Evolutionary conservation across 768 basidiomycete species (phyloP), one percentile per base, ranked within the genome.

Genomic region (Macrolepiota dolichaula): DNA sequence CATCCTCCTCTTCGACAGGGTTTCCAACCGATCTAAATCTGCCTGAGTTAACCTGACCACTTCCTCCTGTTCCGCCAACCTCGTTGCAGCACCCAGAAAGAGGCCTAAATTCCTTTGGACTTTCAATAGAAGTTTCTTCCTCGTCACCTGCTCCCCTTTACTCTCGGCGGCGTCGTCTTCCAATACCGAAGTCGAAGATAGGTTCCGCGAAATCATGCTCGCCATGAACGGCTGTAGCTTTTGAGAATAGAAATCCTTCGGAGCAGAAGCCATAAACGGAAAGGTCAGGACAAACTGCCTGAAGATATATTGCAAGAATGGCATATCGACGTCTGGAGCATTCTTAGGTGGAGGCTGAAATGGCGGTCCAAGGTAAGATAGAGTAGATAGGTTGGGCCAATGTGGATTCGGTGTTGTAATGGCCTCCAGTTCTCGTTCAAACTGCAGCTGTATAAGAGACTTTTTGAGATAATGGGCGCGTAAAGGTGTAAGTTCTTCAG

Each of bases 381-480:
- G 81, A 0, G 93, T 80, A 22, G 88, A 89, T 57, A 74, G 70
- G 67, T 72, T 72, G 22, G 71, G 67, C 44, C 71, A 70, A 38
- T 37, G 59, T 19, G 59, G 59, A 47, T 67, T 69, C 51, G 65
- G 63, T 0, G 82, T 76, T 4, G 81, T 77, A 10, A 85, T 83
- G 65, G 94, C 79, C 62, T 85, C 79, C 63, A 98, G 82, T 74
- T 99, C 97, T n/a, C 75, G 76, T 67, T 78, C 75, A 67, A 98
- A 87, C 72, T 98, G 88, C 55, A 98, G 87, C 66, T 90, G 85
- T 47, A 98, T 82, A 59, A 99, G 87, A 17, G 92, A 84, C 74
- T 98, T 98, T 81, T 98, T 99, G 72, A 99, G 91, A 74, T 99
- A 99, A 71, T 99, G 97, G 3, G 96, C 94, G 46, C 96, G 89